These are phyloP conservation scores for Diphasiastrum complanatum DNA, from an alignment of 83 land plant species.

Conservation along the genomic window DNA sequence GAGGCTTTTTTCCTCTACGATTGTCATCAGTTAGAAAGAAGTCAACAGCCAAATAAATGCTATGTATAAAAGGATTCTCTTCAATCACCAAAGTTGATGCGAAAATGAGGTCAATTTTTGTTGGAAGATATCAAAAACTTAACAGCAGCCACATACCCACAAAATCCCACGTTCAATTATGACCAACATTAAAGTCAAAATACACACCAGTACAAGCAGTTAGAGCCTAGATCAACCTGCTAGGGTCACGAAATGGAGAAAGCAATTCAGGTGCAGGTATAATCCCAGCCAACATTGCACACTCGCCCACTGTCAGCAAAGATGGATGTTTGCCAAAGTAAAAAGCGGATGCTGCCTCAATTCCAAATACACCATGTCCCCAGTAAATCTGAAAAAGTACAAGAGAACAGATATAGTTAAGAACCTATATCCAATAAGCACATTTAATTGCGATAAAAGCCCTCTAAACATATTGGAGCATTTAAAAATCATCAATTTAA, in stretches of 20 bases:
- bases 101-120: too few species aligned
- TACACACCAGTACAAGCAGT: too few species aligned
- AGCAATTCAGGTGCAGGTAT: constrained; percentile 65
- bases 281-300: constrained; percentile 69
- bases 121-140: too few species aligned
- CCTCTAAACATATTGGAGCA: not conserved
- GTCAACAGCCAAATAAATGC: too few species aligned
- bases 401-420: constrained; percentile 1
- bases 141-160: too few species aligned
- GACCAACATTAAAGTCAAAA: too few species aligned
- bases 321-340: constrained; percentile 69
- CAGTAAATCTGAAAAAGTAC: constrained; percentile 52
- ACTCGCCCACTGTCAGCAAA: constrained; percentile 48
- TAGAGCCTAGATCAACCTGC: too few species aligned
- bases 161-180: too few species aligned
- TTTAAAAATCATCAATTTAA: constrained; percentile 7
- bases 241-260: constrained; percentile 52
- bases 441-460: not conserved
- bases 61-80: too few species aligned
- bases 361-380: constrained; percentile 70
- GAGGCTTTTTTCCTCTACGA: constrained; percentile 49
- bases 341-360: constrained; percentile 59
- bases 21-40: too few species aligned
- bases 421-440: constrained; percentile 3
- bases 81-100: too few species aligned